Evolutionary conservation across 345 rosid species (phyloP).

Genomic region (Populus ilicifolia): DNA sequence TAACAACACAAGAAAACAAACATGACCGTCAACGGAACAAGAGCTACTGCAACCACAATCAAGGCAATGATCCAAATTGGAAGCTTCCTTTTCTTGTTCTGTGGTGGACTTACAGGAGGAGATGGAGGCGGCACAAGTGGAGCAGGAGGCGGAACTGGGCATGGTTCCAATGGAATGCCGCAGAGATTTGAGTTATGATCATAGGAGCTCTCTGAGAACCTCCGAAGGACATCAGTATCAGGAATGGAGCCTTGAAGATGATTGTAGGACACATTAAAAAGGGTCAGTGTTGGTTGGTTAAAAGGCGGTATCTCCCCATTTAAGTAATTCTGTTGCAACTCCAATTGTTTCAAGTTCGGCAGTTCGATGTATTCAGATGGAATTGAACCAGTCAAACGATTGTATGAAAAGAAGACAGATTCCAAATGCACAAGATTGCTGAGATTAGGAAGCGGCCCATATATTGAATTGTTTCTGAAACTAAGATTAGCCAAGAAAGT

Average conservation of each 20-base stretch:
- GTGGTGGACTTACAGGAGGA: not conserved
- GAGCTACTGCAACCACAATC: conserved; percentile 29
- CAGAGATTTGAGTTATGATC: conserved; percentile 45
- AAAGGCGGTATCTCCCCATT: conserved; percentile 44
- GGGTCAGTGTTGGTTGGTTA: conserved; percentile 30
- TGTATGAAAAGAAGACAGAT: conserved; percentile 34
- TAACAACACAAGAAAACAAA: conserved; percentile 27
- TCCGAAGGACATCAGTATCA: conserved; percentile 24
- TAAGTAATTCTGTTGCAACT: conserved; percentile 44
- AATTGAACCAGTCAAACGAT: conserved; percentile 39
- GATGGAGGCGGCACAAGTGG: not conserved
- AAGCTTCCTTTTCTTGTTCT: conserved; percentile 11
- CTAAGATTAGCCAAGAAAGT: conserved; percentile 38
- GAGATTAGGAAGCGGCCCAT: conserved; percentile 41
- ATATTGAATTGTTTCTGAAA: conserved; percentile 40
- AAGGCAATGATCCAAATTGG: conserved; percentile 24
- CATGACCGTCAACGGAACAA: conserved; percentile 28
- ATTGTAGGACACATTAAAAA: conserved; percentile 49
- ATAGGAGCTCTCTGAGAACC: conserved; percentile 34
- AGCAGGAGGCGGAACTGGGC: conserved; percentile 21
- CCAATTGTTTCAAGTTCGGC: conserved; percentile 28
- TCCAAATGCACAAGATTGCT: conserved; percentile 28
- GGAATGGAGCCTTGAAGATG: conserved; percentile 46
- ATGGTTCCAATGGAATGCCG: conserved; percentile 38
- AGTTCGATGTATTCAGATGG: conserved; percentile 30